A percentile compares a stretch with the other conserved stretches of the same genome.
Conservation (phyloP, 2,329 filamentous ascomycete species). For the Aspergillus uvarum region DNA sequence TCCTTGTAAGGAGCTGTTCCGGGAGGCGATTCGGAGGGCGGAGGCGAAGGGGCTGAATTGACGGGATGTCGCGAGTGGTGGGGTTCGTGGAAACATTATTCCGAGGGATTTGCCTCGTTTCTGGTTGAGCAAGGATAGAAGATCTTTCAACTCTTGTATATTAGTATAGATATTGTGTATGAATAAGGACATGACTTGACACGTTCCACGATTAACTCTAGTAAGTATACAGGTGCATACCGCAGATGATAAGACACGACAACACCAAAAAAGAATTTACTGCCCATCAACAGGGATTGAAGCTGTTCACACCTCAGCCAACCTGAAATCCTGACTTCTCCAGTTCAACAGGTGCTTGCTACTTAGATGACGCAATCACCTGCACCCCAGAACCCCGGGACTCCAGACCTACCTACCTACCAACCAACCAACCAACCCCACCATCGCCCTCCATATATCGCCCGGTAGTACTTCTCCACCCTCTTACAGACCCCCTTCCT, state of each 20-base stretch:
- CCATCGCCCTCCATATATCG: constrained; percentile 18
- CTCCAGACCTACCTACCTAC: too few relatives aligned
- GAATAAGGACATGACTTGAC: not conserved
- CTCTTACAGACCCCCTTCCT: constrained; percentile 33
- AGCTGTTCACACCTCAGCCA: too few relatives aligned
- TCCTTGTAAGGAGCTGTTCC: constrained; percentile 75
- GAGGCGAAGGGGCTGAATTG: constrained; percentile 18
- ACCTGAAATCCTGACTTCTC: too few relatives aligned
- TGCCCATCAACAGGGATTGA: too few relatives aligned
- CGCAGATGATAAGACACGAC: not conserved
- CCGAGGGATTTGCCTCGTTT: not conserved
- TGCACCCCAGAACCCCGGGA: too few relatives aligned
- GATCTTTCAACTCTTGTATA: constrained; percentile 4
- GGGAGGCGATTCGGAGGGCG: constrained; percentile 33
- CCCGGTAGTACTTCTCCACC: constrained; percentile 36
- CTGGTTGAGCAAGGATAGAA: not conserved
- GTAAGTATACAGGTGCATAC: not conserved
- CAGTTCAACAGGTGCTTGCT: too few relatives aligned
- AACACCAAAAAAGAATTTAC: not conserved
- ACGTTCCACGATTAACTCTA: not conserved
- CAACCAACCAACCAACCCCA: not conserved
- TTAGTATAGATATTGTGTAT: not conserved
- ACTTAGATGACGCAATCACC: too few relatives aligned
- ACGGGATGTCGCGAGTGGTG: not conserved
- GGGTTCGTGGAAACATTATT: not conserved